Evolutionary conservation across 345 rosid genomes (phyloP).

Genomic region (Sonneratia alba): DNA sequence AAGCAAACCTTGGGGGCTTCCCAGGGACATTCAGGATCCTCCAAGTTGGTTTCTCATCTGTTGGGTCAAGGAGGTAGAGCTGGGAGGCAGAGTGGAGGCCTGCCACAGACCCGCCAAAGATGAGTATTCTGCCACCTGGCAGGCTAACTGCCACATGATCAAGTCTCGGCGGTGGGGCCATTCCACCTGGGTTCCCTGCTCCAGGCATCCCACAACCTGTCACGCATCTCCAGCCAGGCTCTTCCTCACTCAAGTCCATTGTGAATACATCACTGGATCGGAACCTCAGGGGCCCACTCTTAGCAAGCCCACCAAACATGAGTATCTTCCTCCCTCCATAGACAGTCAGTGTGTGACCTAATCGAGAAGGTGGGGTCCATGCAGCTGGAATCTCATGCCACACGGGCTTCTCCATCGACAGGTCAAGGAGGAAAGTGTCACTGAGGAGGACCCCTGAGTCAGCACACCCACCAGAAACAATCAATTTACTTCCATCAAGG

Average conservation of each 20-base stretch:
- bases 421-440: constrained; percentile 79
- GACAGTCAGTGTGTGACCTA: constrained; percentile 72
- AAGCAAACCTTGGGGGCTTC: constrained; percentile 72
- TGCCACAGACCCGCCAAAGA: constrained; percentile 82
- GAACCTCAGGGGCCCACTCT: constrained; percentile 76
- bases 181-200: constrained; percentile 77
- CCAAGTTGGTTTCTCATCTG: constrained; percentile 86
- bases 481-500: constrained; percentile 77
- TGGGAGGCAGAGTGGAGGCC: constrained; percentile 93
- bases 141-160: constrained; percentile 85
- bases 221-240: constrained; percentile 79
- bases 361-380: constrained; percentile 86
- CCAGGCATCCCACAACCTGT: constrained; percentile 82
- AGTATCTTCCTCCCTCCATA: constrained; percentile 78
- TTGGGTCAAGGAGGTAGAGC: constrained; percentile 75
- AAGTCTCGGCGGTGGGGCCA: constrained; percentile 84
- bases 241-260: constrained; percentile 82
- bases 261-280: constrained; percentile 86
- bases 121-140: constrained; percentile 69
- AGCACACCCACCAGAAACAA: constrained; percentile 89
- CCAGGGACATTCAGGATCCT: constrained; percentile 79
- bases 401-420: constrained; percentile 75
- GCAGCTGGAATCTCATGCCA: constrained; percentile 87
- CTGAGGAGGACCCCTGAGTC: constrained; percentile 86
- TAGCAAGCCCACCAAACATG: constrained; percentile 86